Base-by-base conservation (phyloP, 2,329 filamentous ascomycete species). In the Penicillium janthinellum region DNA sequence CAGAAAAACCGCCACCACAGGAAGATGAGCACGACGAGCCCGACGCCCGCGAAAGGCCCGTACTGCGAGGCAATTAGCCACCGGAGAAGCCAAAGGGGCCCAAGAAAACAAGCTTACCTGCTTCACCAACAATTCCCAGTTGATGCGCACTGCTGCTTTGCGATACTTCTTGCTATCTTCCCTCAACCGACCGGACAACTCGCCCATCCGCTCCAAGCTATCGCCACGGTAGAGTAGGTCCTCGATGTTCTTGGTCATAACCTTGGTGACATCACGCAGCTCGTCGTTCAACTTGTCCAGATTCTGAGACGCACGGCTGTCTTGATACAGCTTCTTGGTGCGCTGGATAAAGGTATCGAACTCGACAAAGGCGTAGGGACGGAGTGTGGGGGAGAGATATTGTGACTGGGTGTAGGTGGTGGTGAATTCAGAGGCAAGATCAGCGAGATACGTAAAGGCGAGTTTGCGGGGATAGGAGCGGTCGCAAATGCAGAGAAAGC, bases 201-300 rank as follows among this genome's bases (percentile, higher is more conserved):
- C 94, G 62, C 95, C 94, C 95, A 99, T 99, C 71, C 92, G 86
- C 80, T 99, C 95, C 67, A 99, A 79, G 71, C 89, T 95, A 75
- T 99, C 95, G 31, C 95, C 95, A 63, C 96, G 84, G 76, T 99
- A 99, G 55, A 99, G 82, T 73, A 99, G 81, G 77, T 99, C 95
- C 82, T 99, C 95, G 68, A 99, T 98, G 77, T 99, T 99, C 86
- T 98, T 98, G 57, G 93, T 98, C 96, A 99, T 99, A 73, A 99
- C 93, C 80, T 97, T 93, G 1, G 95, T 98, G 57, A 99, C 96
- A 78, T 98, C 95, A 76, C 93, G 90, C 66, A 99, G 86, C 83
- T 99, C 96, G 73, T 97, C 92, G 74, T 99, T 98, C 66, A 99
- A 83, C 79, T 94, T 92, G 78, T 96, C 92, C 59, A 99, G 86